Evolutionary conservation across 148 eudicot genomes (phyloP).

Genomic region (Persicaria tinctoria): DNA sequence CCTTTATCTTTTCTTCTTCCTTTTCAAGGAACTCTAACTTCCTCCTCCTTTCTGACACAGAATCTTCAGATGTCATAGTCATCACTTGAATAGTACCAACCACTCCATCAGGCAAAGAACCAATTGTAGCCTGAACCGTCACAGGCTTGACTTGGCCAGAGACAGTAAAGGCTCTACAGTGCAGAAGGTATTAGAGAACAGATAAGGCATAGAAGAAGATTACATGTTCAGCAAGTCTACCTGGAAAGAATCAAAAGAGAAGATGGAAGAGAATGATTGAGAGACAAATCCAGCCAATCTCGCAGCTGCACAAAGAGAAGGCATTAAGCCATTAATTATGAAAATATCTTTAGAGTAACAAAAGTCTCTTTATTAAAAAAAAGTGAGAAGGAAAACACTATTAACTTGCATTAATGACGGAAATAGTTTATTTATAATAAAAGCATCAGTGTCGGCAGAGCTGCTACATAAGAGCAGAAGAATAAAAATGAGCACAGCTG

Average conservation of each 20-base stretch:
- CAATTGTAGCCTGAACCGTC: constrained; percentile 61
- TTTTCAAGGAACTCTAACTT: constrained; percentile 76
- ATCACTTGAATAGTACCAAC: constrained; percentile 66
- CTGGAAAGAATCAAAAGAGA: constrained; percentile 77
- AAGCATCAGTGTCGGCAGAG: neutral
- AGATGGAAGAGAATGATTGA: constrained; percentile 69
- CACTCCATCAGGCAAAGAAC: constrained; percentile 83
- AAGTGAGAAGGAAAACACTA: neutral
- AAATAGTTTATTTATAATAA: neutral
- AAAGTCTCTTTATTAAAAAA: neutral
- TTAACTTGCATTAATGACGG: neutral
- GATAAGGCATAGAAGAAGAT: neutral
- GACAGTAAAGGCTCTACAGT: constrained; percentile 58
- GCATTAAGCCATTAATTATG: neutral
- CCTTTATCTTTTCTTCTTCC: constrained; percentile 84
- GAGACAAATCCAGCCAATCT: constrained; percentile 81
- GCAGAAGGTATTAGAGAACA: constrained; percentile 12
- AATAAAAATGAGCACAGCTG: neutral
- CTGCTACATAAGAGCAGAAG: constrained; percentile 1
- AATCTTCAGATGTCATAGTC: constrained; percentile 63
- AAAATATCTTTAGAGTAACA: neutral
- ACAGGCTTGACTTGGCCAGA: constrained; percentile 65
- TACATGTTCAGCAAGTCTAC: constrained; percentile 17
- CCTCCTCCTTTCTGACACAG: constrained; percentile 74
- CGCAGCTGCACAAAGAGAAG: constrained; percentile 39